Evolutionary conservation across 2,329 filamentous ascomycete species (phyloP), one percentile per base, ranked within the genome.

Genomic region (Teratosphaeria nubilosa): DNA sequence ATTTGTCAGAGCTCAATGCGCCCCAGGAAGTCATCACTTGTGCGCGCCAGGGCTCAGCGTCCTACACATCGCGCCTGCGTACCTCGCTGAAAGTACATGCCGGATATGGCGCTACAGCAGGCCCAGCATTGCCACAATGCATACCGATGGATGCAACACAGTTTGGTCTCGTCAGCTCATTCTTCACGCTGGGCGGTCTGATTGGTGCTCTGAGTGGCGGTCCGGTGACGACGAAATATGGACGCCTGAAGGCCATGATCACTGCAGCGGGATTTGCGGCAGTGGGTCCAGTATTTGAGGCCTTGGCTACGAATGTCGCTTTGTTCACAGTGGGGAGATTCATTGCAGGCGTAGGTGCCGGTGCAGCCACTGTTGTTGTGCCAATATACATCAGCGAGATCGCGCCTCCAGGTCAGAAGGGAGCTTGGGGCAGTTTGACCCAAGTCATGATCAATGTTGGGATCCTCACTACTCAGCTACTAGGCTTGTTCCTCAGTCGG

Each of bases 301-400:
- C 90, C 0, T 68, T 91, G 7, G 83, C 91, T 0, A 76, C 79
- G 2, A 84, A 80, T 45, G 86, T 95, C 20, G 73, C 80, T 2
- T 70, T 87, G 31, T 78, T 99, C 73, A 82, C 83, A 0, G 62
- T 88, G 16, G 94, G 92, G 5, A 82, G 94, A 24, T 77, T 96
- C 24, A 70, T 97, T 14, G 86, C 88, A 9, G 94, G 94, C 11
- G 71, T 95, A 1, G 91, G 89, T 6, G 91, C 91, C 5, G 94
- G 94, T 24, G 90, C 91, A 2, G 84, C 91, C 1, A 92, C 94
- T 2, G 94, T 99, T 22, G 89, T 96, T 37, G 91, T 95, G 2
- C 94, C 94, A 0, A 83, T 99, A 22, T 99, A 95, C 77, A 90
- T 99, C 65, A 91, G 90, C 52, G 94, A 99, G 73, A 82, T 96